Evolutionary conservation across 768 basidiomycete genomes (phyloP).

Genomic region (Tylopilus balloui): DNA sequence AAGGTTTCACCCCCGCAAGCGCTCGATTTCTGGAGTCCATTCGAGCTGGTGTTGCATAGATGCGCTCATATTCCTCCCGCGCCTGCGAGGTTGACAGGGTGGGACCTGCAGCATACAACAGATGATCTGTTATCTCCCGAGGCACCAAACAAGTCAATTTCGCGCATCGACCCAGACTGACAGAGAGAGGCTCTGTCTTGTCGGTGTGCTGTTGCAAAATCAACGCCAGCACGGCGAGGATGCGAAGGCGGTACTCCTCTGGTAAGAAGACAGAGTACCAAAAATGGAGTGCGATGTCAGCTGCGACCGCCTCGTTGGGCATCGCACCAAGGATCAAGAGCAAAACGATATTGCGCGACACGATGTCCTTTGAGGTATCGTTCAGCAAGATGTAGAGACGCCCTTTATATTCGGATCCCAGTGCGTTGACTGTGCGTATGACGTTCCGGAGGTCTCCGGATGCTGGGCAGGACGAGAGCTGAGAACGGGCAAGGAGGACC

Average conservation of each 20-base stretch:
- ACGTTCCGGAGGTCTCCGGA: slow-evolving; percentile 47
- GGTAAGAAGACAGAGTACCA: slow-evolving; percentile 45
- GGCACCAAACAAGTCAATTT: slow-evolving; percentile 23
- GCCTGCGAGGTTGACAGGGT: slow-evolving; percentile 18
- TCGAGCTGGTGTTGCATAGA: slow-evolving; percentile 32
- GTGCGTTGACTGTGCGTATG: slow-evolving; percentile 38
- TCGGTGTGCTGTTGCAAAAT: slow-evolving; percentile 11
- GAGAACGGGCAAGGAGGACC: not conserved
- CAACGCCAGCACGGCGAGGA: slow-evolving; percentile 19
- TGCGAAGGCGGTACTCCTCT: slow-evolving; percentile 22
- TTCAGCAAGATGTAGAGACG: slow-evolving; percentile 39
- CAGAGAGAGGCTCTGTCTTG: slow-evolving; percentile 11
- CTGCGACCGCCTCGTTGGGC: slow-evolving; percentile 31
- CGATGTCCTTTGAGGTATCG: slow-evolving; percentile 30
- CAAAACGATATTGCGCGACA: slow-evolving; percentile 38
- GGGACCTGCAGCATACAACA: slow-evolving; percentile 27
- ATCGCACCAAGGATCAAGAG: slow-evolving; percentile 37
- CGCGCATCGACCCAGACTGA: slow-evolving; percentile 10
- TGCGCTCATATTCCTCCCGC: slow-evolving; percentile 29
- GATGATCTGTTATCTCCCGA: slow-evolving; percentile 24
- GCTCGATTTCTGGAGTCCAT: slow-evolving; percentile 40
- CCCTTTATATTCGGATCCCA: slow-evolving; percentile 39
- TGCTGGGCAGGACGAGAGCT: slow-evolving; percentile 19
- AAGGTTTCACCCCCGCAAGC: slow-evolving; percentile 35
- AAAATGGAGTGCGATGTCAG: slow-evolving; percentile 43